phyloP scores from a whole-genome alignment of 768 basidiomycete genomes.

The Suillus americanus region DNA sequence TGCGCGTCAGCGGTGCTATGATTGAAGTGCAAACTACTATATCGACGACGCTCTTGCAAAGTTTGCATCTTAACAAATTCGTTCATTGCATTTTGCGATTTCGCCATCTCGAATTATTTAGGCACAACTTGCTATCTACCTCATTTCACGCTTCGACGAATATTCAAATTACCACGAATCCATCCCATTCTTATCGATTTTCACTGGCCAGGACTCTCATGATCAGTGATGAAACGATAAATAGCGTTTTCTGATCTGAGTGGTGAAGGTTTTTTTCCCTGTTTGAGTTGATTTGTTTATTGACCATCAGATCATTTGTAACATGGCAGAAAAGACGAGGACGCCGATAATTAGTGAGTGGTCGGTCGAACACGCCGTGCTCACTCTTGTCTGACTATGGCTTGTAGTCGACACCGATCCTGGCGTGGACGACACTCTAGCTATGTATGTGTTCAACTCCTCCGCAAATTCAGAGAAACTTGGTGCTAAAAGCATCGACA shows the following conservation, averaged over 20 bases:
- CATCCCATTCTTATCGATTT: not conserved
- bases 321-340: conserved; percentile 26
- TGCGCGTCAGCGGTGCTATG: no score
- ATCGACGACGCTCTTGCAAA: no score
- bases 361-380: not conserved
- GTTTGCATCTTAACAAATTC: no score
- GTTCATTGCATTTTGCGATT: no score
- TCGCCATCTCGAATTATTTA: no score
- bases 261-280: not conserved
- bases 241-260: not conserved
- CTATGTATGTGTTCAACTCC: conserved; percentile 52
- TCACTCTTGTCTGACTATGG: conserved; percentile 7
- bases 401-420: conserved; percentile 79
- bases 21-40: no score
- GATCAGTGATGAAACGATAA: not conserved
- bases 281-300: no score
- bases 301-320: not conserved
- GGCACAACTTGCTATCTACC: no score
- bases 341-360: conserved; percentile 69
- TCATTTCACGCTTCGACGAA: no score
- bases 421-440: conserved; percentile 80
- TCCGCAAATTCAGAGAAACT: not conserved
- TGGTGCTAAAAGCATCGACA: conserved; percentile 26
- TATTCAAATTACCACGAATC: no score
- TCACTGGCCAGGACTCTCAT: not conserved